phyloP scores from a whole-genome alignment of 495 filamentous ascomycete species.

The Penicillium paradoxum region DNA sequence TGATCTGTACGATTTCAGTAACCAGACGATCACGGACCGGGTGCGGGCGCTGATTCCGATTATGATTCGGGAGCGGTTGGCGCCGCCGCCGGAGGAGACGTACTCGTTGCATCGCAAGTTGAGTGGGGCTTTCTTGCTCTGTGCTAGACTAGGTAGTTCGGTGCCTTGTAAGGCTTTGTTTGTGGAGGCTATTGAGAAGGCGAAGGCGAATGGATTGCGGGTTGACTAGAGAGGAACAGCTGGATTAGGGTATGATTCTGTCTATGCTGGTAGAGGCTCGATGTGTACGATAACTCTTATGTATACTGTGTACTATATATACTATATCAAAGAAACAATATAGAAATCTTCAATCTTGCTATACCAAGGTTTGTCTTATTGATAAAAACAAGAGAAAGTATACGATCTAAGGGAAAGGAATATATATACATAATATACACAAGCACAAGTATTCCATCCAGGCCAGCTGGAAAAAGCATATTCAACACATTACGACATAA shows the following conservation, averaged over 20 bases:
- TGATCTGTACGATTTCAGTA: constrained; percentile 82
- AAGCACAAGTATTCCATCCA: too few relatives aligned
- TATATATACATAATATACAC: background rate
- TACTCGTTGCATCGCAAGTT: constrained; percentile 94
- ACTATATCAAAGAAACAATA: background rate
- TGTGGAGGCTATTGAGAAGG: constrained; percentile 54
- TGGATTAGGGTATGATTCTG: background rate
- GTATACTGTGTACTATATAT: background rate
- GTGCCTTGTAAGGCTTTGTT: constrained; percentile 83
- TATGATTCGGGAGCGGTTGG: constrained; percentile 83
- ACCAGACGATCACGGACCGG: constrained; percentile 93
- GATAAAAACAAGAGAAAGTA: too few relatives aligned
- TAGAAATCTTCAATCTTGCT: background rate
- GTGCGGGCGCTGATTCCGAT: constrained; percentile 81
- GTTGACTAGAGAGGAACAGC: too few relatives aligned
- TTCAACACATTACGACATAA: too few relatives aligned
- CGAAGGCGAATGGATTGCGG: constrained; percentile 24
- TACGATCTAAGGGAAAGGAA: too few relatives aligned
- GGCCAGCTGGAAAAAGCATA: too few relatives aligned
- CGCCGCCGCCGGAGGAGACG: constrained; percentile 95
- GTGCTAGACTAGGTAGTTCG: constrained; percentile 75
- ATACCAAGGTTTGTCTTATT: background rate
- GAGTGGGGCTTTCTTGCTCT: constrained; percentile 91
- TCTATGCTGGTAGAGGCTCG: background rate
- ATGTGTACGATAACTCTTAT: background rate